A percentile compares a stretch with the other conserved stretches of the same genome.
phyloP scores from a whole-genome alignment of 106 monocot species.

The Chionographis japonica region DNA sequence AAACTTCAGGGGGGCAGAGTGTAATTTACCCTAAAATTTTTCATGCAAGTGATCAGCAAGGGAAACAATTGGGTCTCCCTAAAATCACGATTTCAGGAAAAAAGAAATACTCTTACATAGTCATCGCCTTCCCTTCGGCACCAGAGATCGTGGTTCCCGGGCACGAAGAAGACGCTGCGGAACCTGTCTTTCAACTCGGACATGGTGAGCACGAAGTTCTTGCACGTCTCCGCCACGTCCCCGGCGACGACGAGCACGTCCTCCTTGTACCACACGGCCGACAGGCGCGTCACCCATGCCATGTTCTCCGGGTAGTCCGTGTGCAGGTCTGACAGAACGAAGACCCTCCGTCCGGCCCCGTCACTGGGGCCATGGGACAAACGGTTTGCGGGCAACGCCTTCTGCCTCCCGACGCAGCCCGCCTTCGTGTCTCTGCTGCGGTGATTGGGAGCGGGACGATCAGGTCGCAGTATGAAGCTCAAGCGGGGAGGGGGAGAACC shows the following conservation, averaged over 20 bases:
- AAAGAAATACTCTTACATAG: constrained; percentile 32
- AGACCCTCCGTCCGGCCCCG: constrained; percentile 18
- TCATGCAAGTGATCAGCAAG: too few relatives aligned
- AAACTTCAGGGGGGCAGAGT: too few relatives aligned
- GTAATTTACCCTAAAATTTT: too few relatives aligned
- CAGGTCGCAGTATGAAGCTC: not conserved
- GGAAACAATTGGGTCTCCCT: too few relatives aligned
- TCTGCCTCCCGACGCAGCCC: constrained; percentile 17
- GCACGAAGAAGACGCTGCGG: constrained; percentile 55
- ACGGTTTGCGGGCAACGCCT: constrained; percentile 30
- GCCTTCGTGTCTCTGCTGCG: not conserved
- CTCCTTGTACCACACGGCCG: constrained; percentile 25
- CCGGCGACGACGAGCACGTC: constrained; percentile 74
- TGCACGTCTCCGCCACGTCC: constrained; percentile 67
- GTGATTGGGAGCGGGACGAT: not conserved
- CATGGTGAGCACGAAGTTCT: constrained; percentile 55
- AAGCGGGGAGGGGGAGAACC: not conserved
- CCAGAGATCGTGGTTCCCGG: constrained; percentile 87
- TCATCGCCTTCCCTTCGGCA: constrained; percentile 51
- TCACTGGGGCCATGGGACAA: constrained; percentile 20
- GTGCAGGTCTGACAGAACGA: constrained; percentile 66
- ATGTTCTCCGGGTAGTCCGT: constrained; percentile 76
- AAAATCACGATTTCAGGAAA: not conserved
- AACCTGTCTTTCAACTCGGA: constrained; percentile 52
- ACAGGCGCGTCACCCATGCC: constrained; percentile 54